These are phyloP conservation scores for Paracorniculantispora psalliotae DNA, from an alignment of 2,329 filamentous ascomycete genomes.

Conservation along the genomic window DNA sequence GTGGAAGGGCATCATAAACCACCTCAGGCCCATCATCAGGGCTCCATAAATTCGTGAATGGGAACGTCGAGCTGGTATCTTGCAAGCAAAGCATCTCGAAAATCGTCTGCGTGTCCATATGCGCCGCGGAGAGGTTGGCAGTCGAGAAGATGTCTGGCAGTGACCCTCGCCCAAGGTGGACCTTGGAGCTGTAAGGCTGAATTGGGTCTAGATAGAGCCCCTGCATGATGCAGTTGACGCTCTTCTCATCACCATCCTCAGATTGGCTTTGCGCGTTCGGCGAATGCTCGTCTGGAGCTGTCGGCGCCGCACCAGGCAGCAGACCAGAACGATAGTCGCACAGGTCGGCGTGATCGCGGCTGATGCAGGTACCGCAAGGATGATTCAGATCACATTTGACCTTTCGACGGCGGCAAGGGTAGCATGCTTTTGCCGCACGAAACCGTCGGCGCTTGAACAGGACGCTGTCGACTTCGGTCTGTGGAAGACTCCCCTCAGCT, in stretches of 20 bases:
- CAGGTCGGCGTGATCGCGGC: not conserved
- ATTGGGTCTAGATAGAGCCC: not conserved
- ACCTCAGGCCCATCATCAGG: not conserved
- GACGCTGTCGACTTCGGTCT: not conserved
- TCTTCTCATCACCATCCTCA: not conserved
- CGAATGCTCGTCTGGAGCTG: not conserved
- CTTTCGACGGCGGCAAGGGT: not conserved
- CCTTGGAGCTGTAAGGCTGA: not conserved
- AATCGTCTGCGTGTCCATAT: not conserved
- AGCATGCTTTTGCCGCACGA: not conserved
- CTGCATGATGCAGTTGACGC: not conserved
- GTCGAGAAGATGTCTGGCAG: not conserved
- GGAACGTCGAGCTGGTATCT: not conserved
- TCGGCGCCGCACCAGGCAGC: not conserved
- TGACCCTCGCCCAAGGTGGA: not conserved
- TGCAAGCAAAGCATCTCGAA: conserved; percentile 3
- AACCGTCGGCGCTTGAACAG: not conserved
- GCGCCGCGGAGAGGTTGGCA: not conserved
- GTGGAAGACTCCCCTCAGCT: not conserved
- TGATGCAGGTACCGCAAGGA: not conserved
- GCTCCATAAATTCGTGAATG: not conserved
- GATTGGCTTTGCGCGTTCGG: not conserved
- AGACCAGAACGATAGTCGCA: not conserved
- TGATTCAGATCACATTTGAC: not conserved
- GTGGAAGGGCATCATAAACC: not conserved